Evolutionary conservation across 2,329 filamentous ascomycete species (phyloP), one percentile per base, ranked within the genome.

Genomic region (Eurotiales sp.): DNA sequence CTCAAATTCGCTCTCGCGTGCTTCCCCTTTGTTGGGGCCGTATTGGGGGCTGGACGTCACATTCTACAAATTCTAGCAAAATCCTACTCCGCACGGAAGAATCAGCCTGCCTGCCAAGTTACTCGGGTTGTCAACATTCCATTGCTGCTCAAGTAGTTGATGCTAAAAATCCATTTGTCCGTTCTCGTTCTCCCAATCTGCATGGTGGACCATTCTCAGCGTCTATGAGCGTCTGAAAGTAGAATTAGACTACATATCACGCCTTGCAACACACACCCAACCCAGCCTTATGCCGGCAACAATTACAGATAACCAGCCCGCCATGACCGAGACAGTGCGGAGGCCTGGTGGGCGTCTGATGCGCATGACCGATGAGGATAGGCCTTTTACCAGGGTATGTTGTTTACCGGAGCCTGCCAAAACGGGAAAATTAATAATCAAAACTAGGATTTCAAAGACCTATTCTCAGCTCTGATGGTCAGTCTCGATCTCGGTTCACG

Each of bases 361-460:
- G 79, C 90, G 92, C 72, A 96, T 96, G 91, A 97, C 93, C 70
- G 88, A 93, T 66, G 92, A 97, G 78, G 92, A 96, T 66, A 84
- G 92, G 65, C 92, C 93, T 37, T 97, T 92, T 68, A 96, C 90
- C 51, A 89, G 86, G 77, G 90, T 95, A 81, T 73, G 86, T 51
- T 48, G 46, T 54, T 52, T 37, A 11, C 15, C 5, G 25, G 5
- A 27, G 25, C 8, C 6, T 10, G 14, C 21, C 10, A 17, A 21
- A 19, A 40, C 21, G 17, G 14, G 23, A 23, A n/a, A n/a, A n/a
- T n/a, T 23, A 23, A 3, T 39, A 23, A 30, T 2, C 23, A 5
- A n/a, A 91, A 87, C 89, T 95, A 95, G 89, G 92, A 99, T 71
- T 96, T 99, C 72, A 95, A 96, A 70, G 93, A 99, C 71, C 79